phyloP scores from a whole-genome alignment of 2,329 filamentous ascomycete species.

The Hyphodiscus sp. region DNA sequence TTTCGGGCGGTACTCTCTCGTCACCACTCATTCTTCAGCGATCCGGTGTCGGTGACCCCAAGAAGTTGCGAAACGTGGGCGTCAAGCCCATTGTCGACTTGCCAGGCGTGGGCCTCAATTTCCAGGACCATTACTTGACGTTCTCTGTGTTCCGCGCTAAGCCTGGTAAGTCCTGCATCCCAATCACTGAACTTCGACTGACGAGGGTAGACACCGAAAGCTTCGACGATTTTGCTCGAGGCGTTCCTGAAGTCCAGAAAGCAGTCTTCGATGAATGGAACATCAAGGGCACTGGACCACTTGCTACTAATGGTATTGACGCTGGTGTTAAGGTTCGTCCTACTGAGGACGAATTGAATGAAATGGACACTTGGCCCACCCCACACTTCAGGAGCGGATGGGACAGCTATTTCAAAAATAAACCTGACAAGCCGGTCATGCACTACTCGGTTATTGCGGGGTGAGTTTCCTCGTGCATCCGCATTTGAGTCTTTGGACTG shows the following conservation, averaged over 20 bases:
- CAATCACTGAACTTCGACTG: conserved; percentile 23
- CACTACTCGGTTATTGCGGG: conserved; percentile 73
- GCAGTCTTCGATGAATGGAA: conserved; percentile 71
- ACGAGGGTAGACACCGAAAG: conserved; percentile 55
- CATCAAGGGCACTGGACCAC: conserved; percentile 62
- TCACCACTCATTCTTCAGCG: conserved; percentile 47
- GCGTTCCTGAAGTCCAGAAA: conserved; percentile 67
- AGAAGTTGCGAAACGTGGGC: conserved; percentile 40
- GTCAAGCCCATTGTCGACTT: conserved; percentile 42
- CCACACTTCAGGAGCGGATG: conserved; percentile 68
- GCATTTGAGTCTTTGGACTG: conserved; percentile 30
- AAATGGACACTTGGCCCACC: conserved; percentile 58
- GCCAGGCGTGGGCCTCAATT: conserved; percentile 47
- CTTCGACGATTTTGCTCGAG: conserved; percentile 74
- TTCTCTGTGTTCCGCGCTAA: conserved; percentile 36
- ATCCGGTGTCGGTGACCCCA: conserved; percentile 49
- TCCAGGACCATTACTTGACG: conserved; percentile 51
- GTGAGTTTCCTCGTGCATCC: conserved; percentile 28
- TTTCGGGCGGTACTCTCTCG: conserved; percentile 34
- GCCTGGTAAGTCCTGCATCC: conserved; percentile 31
- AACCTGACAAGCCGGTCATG: conserved; percentile 83
- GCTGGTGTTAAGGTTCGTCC: conserved; percentile 49
- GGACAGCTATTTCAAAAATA: conserved; percentile 78
- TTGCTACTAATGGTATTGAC: conserved; percentile 34
- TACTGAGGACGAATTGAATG: conserved; percentile 46